Base-by-base conservation (phyloP, 192 early-diverging fungal genomes). In the Oehlia diaphana region DNA sequence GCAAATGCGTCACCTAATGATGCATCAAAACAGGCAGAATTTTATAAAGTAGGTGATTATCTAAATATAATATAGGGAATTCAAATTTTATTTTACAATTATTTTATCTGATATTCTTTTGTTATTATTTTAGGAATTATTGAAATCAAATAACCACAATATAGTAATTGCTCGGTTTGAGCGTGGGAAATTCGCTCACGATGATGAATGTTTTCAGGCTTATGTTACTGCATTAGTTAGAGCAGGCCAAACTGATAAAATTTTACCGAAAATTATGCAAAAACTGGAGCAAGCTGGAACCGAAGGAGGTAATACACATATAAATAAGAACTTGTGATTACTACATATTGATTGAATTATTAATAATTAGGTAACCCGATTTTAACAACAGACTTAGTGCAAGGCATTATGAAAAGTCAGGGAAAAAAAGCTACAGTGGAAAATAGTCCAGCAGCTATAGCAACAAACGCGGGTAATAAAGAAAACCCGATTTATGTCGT, bases 401-500 rank as follows among this genome's bases (percentile, higher is more conserved):
- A 84, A 78, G 50, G 79, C 3, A 65, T 85, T 37, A 72, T 81
- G 61, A 77, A 77, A 71, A 65, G 83, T 49, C 69, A 64, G n/a
- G 77, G 81, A 3, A 83, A 76, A 35, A 68, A 74, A 10, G 72
- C 63, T n/a, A 84, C 71, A 44, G 78, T 82, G 61, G 83, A 86
- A 21, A 81, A 70, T 39, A 82, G 81, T 21, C 35, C 83, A 0
- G 76, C 79, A 28, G 82, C 80, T 37, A 74, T 82, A 53, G 35
- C 81, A 16, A 58, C 79, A 16, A 80, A 80, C 19, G 78, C 85
- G 26, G 89, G 88, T 53, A 84, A 84, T 78, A 90, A 90, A 72
- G 84, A 82, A 44, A 90, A 89, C 65, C 89, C 89, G 37, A 88
- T 90, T 53, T 89, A 90, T 82, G 89, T 90, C 3, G 88, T 90